Base-by-base conservation (phyloP, 73 alveolate genomes). In the Paramecium sonneborni region DNA sequence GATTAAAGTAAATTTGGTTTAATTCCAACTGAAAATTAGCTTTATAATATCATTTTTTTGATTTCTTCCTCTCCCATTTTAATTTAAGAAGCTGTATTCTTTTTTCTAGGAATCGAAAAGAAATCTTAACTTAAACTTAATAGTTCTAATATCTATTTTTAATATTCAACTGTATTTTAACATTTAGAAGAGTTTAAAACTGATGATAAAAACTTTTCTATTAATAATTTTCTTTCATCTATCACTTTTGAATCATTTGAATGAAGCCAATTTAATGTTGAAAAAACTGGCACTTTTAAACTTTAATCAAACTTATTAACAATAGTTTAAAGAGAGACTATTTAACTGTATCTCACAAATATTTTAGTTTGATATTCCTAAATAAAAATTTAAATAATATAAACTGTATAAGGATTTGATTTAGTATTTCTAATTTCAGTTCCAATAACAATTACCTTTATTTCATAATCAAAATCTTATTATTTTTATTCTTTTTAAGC, bases 261-360 rank as follows among this genome's bases (percentile, higher is more conserved):
- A 23, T 5, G 41, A 39, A 79, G 21, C 90, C 90, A 79, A 26
- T 79, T 79, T 10, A 24, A 44, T 23, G 41, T 41, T 24, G 74
- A 79, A 0, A 79, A 43, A 1, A 30, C 41, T 18, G 90, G 90
- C 7, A 46, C 18, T 41, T 79, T 39, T 30, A 79, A 39, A 37
- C 30, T 12, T 11, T 41, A 24, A 44, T 79, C 90, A 24, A 0
- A 44, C 20, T 79, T 39, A 9, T 44, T 79, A 1, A 79, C 90
- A 23, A 79, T 24, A 0, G 21, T 6, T 79, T 79, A 26, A 18
- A 79, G n/a, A 14, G 46, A 28, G 10, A 24, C 69, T 43, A 79
- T 44, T 44, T 79, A 18, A 10, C 90, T 39, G 15, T 79, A 79
- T 43, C 90, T 39, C 7, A 79, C 90, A 79, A 79, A 79, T 11